Conservation (phyloP, 2,329 filamentous ascomycete species). For the Fusarium liriodendri region DNA sequence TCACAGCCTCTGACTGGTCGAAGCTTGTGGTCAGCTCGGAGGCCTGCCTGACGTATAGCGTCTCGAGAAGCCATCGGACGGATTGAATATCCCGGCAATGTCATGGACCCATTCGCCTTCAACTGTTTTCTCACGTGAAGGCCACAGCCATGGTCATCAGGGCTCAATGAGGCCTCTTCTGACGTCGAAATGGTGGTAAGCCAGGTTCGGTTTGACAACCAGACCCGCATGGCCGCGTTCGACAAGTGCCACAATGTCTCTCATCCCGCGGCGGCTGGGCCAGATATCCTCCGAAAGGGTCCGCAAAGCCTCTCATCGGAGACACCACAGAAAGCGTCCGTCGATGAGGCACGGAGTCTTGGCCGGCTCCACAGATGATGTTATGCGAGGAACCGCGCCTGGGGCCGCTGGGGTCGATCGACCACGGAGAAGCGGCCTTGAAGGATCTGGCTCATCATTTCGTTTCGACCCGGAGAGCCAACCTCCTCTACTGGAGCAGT, state of each 20-base stretch:
- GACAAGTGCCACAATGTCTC: slow-evolving; percentile 3
- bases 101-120: background rate
- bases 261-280: slow-evolving; percentile 6
- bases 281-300: slow-evolving; percentile 8
- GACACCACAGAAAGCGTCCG: slow-evolving; percentile 16
- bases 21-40: slow-evolving; percentile 17
- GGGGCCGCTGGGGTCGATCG: background rate
- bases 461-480: slow-evolving; percentile 33
- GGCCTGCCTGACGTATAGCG: slow-evolving; percentile 29
- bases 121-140: background rate
- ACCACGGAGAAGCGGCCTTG: slow-evolving; percentile 3
- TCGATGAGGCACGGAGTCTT: slow-evolving; percentile 17
- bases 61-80: slow-evolving; percentile 12
- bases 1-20: slow-evolving; percentile 37
- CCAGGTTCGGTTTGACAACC: slow-evolving; percentile 7
- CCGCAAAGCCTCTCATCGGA: background rate
- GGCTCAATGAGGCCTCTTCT: slow-evolving; percentile 3
- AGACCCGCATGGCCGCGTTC: slow-evolving; percentile 4
- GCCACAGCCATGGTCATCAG: slow-evolving; percentile 1
- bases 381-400: slow-evolving; percentile 23
- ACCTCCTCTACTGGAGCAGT: slow-evolving; percentile 8
- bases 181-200: slow-evolving; percentile 14
- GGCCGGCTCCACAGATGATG: slow-evolving; percentile 35
- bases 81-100: slow-evolving; percentile 11
- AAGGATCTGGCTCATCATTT: slow-evolving; percentile 22